Conservation (phyloP, 306 rosid species). For the Boehmeria nivea region DNA sequence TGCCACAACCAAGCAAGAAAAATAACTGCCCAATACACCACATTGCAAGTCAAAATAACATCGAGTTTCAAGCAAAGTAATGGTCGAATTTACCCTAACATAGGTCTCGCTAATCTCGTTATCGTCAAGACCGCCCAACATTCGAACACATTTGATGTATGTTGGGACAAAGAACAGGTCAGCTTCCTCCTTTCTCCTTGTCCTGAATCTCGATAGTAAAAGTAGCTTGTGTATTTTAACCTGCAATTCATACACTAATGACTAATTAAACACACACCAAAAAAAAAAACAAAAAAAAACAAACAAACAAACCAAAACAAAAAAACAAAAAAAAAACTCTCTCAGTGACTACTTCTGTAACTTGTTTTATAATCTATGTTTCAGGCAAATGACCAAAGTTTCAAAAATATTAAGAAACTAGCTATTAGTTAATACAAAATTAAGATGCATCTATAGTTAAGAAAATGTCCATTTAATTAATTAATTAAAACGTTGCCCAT, state of each 20-base stretch:
- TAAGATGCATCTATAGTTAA: too few relatives aligned
- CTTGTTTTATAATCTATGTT: too few relatives aligned
- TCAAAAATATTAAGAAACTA: too few relatives aligned
- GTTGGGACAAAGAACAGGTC: conserved; percentile 89
- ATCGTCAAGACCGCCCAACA: conserved; percentile 86
- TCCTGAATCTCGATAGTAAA: conserved; percentile 51
- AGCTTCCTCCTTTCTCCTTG: conserved; percentile 77
- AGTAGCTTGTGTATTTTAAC: conserved; percentile 90
- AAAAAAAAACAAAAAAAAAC: too few relatives aligned
- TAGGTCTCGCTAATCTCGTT: conserved; percentile 70
- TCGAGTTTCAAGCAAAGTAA: conserved; percentile 6
- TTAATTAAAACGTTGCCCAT: too few relatives aligned
- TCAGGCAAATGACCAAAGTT: too few relatives aligned
- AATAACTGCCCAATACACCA: not conserved
- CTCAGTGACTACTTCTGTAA: too few relatives aligned
- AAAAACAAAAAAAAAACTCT: too few relatives aligned
- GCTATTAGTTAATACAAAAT: too few relatives aligned
- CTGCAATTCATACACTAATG: conserved; percentile 35
- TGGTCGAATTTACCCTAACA: conserved; percentile 45
- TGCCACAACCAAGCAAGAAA: conserved; percentile 9
- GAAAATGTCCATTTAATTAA: too few relatives aligned
- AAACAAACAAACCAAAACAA: too few relatives aligned
- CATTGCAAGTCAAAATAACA: not conserved
- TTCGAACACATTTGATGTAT: conserved; percentile 78
- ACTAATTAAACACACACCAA: too few relatives aligned